These are phyloP conservation scores for Cyamopsis tetragonoloba DNA, from an alignment of 306 rosid species.

Conservation along the genomic window DNA sequence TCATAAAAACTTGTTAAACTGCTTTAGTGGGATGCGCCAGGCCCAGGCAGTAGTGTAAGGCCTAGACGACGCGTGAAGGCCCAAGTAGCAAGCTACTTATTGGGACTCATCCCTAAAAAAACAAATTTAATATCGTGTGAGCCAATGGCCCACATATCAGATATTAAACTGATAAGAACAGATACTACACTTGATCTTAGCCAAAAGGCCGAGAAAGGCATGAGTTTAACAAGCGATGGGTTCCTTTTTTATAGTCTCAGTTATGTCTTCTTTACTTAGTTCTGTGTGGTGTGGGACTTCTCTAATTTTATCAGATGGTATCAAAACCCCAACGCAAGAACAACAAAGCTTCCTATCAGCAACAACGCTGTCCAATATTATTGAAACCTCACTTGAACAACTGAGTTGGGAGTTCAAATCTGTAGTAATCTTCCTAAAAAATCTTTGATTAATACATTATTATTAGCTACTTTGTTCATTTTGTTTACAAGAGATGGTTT, in stretches of 20 bases:
- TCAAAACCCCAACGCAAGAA: no score
- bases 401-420: background rate
- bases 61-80: background rate
- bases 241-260: background rate
- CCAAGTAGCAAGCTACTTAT: background rate
- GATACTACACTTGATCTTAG: slow-evolving; percentile 37
- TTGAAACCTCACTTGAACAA: background rate
- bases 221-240: accelerated
- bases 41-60: background rate
- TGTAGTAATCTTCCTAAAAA: no score
- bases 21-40: background rate
- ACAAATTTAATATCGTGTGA: slow-evolving; percentile 14
- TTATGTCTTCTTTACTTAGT: background rate
- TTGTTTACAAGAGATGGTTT: no score
- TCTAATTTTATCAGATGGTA: background rate
- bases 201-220: slow-evolving; percentile 34
- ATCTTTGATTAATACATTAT: no score
- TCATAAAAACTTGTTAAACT: no score
- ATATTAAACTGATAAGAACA: slow-evolving; percentile 34
- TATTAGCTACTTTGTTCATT: no score
- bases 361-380: background rate
- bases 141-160: slow-evolving; percentile 14
- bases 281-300: background rate
- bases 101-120: background rate
- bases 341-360: no score